Base-by-base conservation (phyloP, 1,284 basidiomycete genomes). In the Kalmanozyma brasiliensis region DNA sequence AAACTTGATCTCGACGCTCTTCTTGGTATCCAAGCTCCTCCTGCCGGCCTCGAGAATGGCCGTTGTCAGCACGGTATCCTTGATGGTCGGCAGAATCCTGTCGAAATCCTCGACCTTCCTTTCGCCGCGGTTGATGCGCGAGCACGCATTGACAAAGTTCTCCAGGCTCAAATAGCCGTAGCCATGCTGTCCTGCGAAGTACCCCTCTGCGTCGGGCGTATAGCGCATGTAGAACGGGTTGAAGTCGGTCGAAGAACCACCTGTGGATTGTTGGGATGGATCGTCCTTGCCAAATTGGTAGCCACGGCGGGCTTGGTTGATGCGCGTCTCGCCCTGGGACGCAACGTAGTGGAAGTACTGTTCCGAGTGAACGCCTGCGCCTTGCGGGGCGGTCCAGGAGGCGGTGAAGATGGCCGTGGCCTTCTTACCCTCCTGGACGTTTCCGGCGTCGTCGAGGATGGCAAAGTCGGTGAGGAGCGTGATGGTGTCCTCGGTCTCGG, bases 191-290 rank as follows among this genome's bases (percentile, higher is more conserved):
- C 92, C 92, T 76, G 94, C 92, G 80, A 95, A 95, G 84, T 91
- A 91, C 13, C 93, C 93, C 58, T 88, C 90, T 83, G 91, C 91
- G 56, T 91, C 92, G 1, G 92, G 92, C 45, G 92, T 91, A 84
- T 95, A 95, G 80, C 94, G 93, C 90, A 94, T 93, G 84, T 94
- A 94, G 88, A 94, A 94, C 17, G 92, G 91, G 84, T 93, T 93
- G 83, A 89, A 90, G 51, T 83, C 84, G 55, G 57, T 58, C 49
- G 60, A 55, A 5, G n/a, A 3, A 1, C 68, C 68, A 16, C 68
- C 68, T 2, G 63, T 82, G 88, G 88, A 89, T 30, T 87, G 83
- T 84, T 92, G 93, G 46, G 92, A 91, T 16, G 86, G 86, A 36
- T 92, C 91, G 80, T 94, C 93, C 45, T 89, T 85, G 37, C 90